Percentiles rank a stretch among this genome's conserved stretches.
Evolutionary conservation across 2,329 filamentous ascomycete genomes (phyloP).

Genomic region (Apiospora malaysiana): DNA sequence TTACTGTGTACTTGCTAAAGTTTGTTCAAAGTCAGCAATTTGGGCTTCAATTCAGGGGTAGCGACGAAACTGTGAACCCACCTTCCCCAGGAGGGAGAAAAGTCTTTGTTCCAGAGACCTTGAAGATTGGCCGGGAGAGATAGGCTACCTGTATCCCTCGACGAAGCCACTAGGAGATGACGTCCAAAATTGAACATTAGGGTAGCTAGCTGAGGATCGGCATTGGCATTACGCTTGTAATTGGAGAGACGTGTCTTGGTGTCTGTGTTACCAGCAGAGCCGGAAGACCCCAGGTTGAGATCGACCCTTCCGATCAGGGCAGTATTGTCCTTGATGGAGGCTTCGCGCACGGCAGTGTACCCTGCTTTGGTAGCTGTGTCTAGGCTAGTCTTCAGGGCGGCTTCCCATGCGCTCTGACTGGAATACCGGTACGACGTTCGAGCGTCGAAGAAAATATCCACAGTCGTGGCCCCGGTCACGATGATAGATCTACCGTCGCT

Average conservation of each 20-base stretch:
- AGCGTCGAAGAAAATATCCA: conserved; percentile 36
- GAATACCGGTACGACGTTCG: conserved; percentile 35
- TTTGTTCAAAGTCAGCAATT: background rate
- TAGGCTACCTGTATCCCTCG: conserved; percentile 30
- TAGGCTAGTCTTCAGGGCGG: conserved; percentile 35
- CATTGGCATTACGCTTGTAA: conserved; percentile 26
- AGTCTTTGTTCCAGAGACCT: conserved; percentile 43
- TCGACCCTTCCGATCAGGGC: conserved; percentile 31
- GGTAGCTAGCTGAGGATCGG: conserved; percentile 36
- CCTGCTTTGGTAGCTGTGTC: conserved; percentile 29
- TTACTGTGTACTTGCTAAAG: conserved; percentile 26
- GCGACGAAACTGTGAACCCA: background rate
- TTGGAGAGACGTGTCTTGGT: conserved; percentile 24
- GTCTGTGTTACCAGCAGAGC: conserved; percentile 22
- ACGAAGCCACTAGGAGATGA: conserved; percentile 38
- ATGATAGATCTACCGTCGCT: conserved; percentile 28
- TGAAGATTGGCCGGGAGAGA: conserved; percentile 42
- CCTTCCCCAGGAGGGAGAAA: conserved; percentile 26
- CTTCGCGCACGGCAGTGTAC: conserved; percentile 27
- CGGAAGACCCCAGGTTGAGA: conserved; percentile 29
- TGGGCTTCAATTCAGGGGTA: too few relatives aligned
- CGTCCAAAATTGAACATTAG: conserved; percentile 42
- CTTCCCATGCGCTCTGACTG: conserved; percentile 29
- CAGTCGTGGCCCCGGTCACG: conserved; percentile 30
- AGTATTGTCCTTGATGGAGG: conserved; percentile 33